Percentiles rank a stretch among this genome's conserved stretches.
Evolutionary conservation across 2,329 filamentous ascomycete species (phyloP).

Genomic region (Fusarium verrucosum): DNA sequence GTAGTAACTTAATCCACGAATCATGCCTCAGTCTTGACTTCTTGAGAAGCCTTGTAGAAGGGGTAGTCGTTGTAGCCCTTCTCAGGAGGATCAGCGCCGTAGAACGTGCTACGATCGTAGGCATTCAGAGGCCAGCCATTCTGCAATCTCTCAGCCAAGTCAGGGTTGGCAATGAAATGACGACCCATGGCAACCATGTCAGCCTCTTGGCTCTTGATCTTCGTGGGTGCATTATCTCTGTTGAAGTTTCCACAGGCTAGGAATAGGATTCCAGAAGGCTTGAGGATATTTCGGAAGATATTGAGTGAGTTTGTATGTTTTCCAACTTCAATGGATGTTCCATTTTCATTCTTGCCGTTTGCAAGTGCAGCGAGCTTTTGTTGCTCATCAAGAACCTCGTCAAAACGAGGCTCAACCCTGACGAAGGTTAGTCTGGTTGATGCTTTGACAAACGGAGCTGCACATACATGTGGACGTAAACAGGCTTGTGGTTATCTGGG

Average conservation of each 20-base stretch:
- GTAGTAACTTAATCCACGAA: rapidly evolving
- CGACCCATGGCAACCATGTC: conserved; percentile 46
- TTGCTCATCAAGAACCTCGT: conserved; percentile 56
- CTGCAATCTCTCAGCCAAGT: conserved; percentile 51
- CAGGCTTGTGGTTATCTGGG: conserved; percentile 20
- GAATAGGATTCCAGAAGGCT: conserved; percentile 54
- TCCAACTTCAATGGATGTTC: neutral
- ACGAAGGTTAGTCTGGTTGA: neutral
- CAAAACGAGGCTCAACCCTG: conserved; percentile 58
- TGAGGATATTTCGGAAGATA: conserved; percentile 53
- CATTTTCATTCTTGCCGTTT: conserved; percentile 5
- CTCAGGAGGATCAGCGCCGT: conserved; percentile 41
- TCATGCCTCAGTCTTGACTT: neutral
- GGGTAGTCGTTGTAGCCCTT: conserved; percentile 45
- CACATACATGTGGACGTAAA: conserved; percentile 1
- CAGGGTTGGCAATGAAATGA: conserved; percentile 49
- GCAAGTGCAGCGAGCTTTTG: conserved; percentile 54
- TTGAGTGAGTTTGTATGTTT: conserved; percentile 47
- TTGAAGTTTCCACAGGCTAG: conserved; percentile 60
- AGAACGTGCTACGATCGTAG: conserved; percentile 55
- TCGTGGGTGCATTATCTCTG: conserved; percentile 26
- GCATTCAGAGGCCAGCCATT: conserved; percentile 49
- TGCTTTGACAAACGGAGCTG: rapidly evolving
- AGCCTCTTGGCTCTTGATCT: conserved; percentile 48
- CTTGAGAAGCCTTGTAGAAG: conserved; percentile 7